These are phyloP conservation scores for Cercospora beticola DNA, from an alignment of 2,329 filamentous ascomycete species.

Conservation along the genomic window DNA sequence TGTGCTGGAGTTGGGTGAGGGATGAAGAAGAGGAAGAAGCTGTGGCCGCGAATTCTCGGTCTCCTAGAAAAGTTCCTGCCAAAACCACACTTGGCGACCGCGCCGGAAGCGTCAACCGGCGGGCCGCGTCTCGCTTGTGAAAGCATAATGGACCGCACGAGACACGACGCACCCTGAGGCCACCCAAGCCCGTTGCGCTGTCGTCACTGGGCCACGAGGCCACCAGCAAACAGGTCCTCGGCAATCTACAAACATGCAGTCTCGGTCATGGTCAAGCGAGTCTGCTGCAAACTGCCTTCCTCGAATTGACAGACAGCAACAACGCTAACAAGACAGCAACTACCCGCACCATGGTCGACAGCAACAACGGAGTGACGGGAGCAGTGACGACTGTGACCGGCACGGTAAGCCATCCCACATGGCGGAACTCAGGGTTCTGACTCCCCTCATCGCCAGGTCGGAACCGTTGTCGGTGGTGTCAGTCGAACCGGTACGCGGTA, in stretches of 20 bases:
- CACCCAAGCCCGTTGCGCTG: neutral
- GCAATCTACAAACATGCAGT: neutral
- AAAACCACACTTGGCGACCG: conserved; percentile 7
- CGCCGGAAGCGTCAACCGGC: conserved; percentile 1
- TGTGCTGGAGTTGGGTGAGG: conserved; percentile 10
- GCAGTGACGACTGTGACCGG: conserved; percentile 34
- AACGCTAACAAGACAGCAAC: neutral
- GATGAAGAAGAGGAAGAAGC: conserved; percentile 6
- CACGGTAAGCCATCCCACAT: conserved; percentile 22
- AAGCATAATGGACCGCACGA: neutral
- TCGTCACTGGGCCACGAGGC: neutral
- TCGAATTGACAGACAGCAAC: neutral
- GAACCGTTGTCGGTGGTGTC: conserved; percentile 55
- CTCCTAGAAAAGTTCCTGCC: conserved; percentile 8
- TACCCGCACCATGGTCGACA: conserved; percentile 5
- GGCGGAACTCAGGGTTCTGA: neutral
- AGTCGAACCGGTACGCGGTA: conserved; percentile 43
- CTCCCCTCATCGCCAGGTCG: conserved; percentile 30
- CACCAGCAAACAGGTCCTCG: neutral
- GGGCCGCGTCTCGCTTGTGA: conserved; percentile 5
- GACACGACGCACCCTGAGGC: neutral
- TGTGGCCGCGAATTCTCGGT: conserved; percentile 5
- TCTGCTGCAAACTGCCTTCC: neutral
- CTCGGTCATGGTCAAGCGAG: neutral
- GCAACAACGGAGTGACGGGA: conserved; percentile 29